Evolutionary conservation across 2,329 filamentous ascomycete genomes (phyloP).

Genomic region (Harringtonia lauricola): DNA sequence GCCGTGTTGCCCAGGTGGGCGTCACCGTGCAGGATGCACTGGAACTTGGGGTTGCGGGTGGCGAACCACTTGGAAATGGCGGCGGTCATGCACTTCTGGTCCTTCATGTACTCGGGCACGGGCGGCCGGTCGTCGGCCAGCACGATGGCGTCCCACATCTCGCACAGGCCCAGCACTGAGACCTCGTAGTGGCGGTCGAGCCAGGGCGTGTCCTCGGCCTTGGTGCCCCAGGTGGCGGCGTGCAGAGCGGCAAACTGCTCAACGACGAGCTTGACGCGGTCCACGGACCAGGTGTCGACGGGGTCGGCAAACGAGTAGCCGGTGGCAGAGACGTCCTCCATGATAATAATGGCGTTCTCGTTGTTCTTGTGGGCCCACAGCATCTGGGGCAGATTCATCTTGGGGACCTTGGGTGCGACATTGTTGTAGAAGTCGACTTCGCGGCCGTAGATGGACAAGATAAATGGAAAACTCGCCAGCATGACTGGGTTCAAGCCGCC

Average conservation of each 20-base stretch:
- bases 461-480: constrained; percentile 7
- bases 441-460: constrained; percentile 16
- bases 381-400: constrained; percentile 10
- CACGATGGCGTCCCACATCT: constrained; percentile 14
- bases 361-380: constrained; percentile 14
- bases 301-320: constrained; percentile 33
- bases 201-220: constrained; percentile 15
- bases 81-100: constrained; percentile 3
- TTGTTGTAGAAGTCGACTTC: constrained; percentile 14
- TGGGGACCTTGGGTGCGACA: constrained; percentile 13
- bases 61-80: constrained; percentile 20
- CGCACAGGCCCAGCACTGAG: not conserved
- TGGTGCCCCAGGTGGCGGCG: constrained; percentile 15
- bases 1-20: constrained; percentile 23
- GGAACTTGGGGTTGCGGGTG: constrained; percentile 21
- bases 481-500: constrained; percentile 50
- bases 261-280: constrained; percentile 13
- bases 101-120: constrained; percentile 1
- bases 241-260: constrained; percentile 25
- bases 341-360: constrained; percentile 50
- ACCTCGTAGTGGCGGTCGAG: constrained; percentile 11
- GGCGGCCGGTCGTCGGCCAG: constrained; percentile 8
- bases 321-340: constrained; percentile 49
- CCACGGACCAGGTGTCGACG: constrained; percentile 19
- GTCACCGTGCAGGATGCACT: constrained; percentile 23